A percentile compares a stretch with the other conserved stretches of the same genome.
phyloP scores from a whole-genome alignment of 441 rosid genomes.

The Brassica hybrid region DNA sequence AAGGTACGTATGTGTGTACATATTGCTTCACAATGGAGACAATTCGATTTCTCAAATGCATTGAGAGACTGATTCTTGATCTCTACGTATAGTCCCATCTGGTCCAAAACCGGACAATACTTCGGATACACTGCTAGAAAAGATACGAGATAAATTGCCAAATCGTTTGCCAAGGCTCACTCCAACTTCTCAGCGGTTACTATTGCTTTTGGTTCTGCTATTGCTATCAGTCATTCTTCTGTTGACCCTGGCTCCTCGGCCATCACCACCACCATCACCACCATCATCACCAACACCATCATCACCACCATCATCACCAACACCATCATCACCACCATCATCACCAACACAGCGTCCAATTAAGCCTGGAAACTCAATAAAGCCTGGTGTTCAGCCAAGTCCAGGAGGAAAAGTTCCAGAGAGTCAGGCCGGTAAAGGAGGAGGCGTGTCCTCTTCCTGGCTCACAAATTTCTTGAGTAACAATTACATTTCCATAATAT shows the following conservation, averaged over 20 bases:
- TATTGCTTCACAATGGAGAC: neutral
- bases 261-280: neutral
- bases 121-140: neutral
- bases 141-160: neutral
- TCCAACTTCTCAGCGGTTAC: neutral
- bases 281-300: no score
- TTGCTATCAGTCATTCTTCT: neutral
- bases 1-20: neutral
- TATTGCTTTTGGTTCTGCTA: constrained; percentile 1
- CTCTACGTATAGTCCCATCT: neutral
- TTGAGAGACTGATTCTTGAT: neutral
- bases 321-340: no score
- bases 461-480: neutral
- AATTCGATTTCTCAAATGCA: neutral
- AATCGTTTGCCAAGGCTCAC: neutral
- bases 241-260: neutral
- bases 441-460: neutral
- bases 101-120: neutral
- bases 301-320: neutral
- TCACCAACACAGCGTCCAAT: neutral
- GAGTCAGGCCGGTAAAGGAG: neutral
- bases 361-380: neutral
- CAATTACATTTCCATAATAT: neutral
- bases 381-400: neutral
- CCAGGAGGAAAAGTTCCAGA: neutral